Evolutionary conservation across 495 filamentous ascomycete species (phyloP), one percentile per base, ranked within the genome.

Genomic region (Neurospora sublineolata): DNA sequence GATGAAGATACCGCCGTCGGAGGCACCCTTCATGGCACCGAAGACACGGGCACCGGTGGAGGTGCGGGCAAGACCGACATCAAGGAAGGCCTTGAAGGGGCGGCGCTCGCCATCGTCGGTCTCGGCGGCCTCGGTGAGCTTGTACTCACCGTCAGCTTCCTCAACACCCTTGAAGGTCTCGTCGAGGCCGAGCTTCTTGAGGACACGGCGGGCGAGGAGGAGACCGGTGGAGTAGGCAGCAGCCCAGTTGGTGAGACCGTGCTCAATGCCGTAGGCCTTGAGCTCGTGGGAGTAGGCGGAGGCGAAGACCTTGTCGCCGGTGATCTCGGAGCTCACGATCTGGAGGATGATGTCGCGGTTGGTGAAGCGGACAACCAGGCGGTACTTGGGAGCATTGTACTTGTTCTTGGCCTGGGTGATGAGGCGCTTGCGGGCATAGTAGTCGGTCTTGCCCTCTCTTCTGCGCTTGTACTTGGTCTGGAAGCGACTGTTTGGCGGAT

Each of bases 401-500:
- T 98, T 98, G 93, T 98, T 98, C 93, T 98, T 99, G 84, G 95
- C 95, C 88, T 99, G 95, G 86, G 93, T 94, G 89, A 97, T 96
- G 85, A 99, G 88, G 80, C 95, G 92, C 91, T 97, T 97, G 86
- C 95, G 95, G 81, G 95, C 95, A 84, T 97, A 98, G 92, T 99
- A 99, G 83, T 99, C 95, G 86, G 95, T 99, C 92, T 98, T 99
- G 83, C 95, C 95, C 83, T 90, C 82, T 75, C 95, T 90, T 82
- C 95, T 91, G 83, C 95, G 93, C 86, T 92, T 94, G 92, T 97
- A 99, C 90, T 99, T 99, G 84, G 94, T 97, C 88, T 99, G 95
- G 88, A 92, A 99, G 83, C 95, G 93, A 81, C 94, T 97, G 83
- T 69, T 33, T 9, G 69, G 81, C 71, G 76, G 27, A 68, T 73